phyloP scores from a whole-genome alignment of 139 green algal species.

The Chloropicon primus region DNA sequence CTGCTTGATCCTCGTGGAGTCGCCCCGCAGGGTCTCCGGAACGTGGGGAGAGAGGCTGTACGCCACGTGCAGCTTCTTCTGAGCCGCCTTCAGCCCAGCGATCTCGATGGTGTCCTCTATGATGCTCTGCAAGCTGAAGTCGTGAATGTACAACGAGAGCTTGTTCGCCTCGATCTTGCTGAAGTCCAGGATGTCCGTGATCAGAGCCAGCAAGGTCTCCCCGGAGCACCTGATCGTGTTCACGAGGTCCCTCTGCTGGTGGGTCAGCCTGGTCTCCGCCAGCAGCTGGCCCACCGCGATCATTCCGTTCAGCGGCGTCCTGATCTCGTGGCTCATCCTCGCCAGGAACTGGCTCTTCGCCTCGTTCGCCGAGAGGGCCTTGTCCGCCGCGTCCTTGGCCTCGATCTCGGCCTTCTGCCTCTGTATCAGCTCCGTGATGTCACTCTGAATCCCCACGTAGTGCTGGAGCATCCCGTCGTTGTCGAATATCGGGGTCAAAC shows the following conservation, averaged over 20 bases:
- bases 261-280: conserved; percentile 43
- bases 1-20: conserved; percentile 58
- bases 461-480: conserved; percentile 37
- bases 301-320: conserved; percentile 88
- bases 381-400: conserved; percentile 17
- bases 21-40: conserved; percentile 11
- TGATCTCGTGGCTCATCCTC: conserved; percentile 86
- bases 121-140: conserved; percentile 55
- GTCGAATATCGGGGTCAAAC: conserved; percentile 55
- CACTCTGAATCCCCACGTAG: conserved; percentile 71
- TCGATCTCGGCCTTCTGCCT: conserved; percentile 25
- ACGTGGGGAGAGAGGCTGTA: conserved; percentile 26
- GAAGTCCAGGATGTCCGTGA: conserved; percentile 88
- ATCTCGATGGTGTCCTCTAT: conserved; percentile 77
- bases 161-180: conserved; percentile 71
- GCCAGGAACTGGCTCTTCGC: conserved; percentile 85
- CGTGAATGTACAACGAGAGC: conserved; percentile 35
- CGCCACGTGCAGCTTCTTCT: conserved; percentile 53
- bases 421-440: conserved; percentile 66
- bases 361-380: conserved; percentile 58
- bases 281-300: conserved; percentile 79
- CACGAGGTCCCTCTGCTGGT: conserved; percentile 63
- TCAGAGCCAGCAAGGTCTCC: conserved; percentile 70
- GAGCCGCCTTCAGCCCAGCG: conserved; percentile 46
- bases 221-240: conserved; percentile 56